Percentiles rank a stretch among this genome's conserved stretches.
Conservation (phyloP, 805 yeast genomes). For the Nakazawaea wyomingensis region DNA sequence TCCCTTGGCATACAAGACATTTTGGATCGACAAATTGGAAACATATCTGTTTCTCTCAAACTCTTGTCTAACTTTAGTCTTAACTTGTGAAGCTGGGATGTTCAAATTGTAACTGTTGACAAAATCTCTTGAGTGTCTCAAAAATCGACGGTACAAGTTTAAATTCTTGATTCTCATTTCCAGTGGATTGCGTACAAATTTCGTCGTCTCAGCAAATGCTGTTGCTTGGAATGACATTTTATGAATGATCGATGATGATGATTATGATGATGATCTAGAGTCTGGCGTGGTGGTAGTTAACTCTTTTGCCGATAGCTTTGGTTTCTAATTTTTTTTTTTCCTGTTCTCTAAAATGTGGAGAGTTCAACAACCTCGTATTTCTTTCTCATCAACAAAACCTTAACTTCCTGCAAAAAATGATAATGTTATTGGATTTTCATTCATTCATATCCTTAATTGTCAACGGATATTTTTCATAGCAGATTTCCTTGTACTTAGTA, state of each 20-base stretch:
- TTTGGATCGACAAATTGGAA: constrained; percentile 56
- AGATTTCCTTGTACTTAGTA: too few species aligned
- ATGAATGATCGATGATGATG: neutral
- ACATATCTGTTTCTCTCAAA: constrained; percentile 81
- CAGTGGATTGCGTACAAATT: constrained; percentile 51
- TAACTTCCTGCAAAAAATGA: too few species aligned
- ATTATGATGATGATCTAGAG: neutral
- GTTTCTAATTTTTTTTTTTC: too few species aligned
- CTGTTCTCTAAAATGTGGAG: too few species aligned
- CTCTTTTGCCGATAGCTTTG: too few species aligned
- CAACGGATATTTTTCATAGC: too few species aligned
- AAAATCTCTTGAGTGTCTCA: constrained; percentile 46
- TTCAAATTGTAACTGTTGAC: constrained; percentile 67
- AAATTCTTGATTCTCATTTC: constrained; percentile 64
- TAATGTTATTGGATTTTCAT: too few species aligned
- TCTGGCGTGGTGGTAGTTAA: too few species aligned
- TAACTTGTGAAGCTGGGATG: constrained; percentile 71
- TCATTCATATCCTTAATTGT: too few species aligned
- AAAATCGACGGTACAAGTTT: constrained; percentile 66
- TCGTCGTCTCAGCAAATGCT: constrained; percentile 78
- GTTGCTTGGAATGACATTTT: constrained; percentile 40
- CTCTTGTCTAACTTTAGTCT: constrained; percentile 84
- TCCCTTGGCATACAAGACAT: constrained; percentile 72
- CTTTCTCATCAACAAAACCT: too few species aligned
- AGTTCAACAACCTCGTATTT: too few species aligned